Conservation (phyloP, 176 grass and related monocot species). For the Avena atlantica region DNA sequence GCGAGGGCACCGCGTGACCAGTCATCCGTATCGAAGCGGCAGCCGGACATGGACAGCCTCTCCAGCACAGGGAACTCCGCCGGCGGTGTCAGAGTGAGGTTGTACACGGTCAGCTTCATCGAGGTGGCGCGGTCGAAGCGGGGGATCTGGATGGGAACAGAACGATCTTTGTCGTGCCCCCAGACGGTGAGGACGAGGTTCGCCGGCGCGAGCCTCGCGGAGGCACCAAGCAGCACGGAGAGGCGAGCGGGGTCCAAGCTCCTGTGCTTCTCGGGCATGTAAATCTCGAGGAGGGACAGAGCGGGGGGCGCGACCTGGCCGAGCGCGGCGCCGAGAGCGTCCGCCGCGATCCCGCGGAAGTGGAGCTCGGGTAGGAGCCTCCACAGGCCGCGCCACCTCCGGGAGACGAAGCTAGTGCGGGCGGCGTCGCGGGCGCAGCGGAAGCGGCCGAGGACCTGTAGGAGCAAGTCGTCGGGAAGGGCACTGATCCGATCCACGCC, state of each 20-base stretch:
- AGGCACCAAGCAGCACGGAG: conserved; percentile 2
- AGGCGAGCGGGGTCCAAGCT: not conserved
- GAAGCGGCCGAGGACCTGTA: conserved; percentile 20
- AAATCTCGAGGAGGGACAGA: conserved; percentile 29
- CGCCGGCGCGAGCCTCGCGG: not conserved
- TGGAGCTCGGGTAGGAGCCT: not conserved
- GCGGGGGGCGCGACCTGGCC: not conserved
- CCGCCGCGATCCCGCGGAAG: conserved; percentile 9
- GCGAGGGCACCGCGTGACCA: not conserved
- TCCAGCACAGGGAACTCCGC: not conserved
- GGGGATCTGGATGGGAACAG: not conserved
- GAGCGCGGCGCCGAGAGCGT: conserved; percentile 10
- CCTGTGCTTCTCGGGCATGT: not conserved
- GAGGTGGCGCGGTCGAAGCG: not conserved
- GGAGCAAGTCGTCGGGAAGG: conserved; percentile 28
- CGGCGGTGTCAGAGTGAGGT: not conserved
- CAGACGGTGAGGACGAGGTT: not conserved
- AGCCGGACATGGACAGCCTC: not conserved
- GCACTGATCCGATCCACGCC: conserved; percentile 8
- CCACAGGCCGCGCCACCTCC: conserved; percentile 30
- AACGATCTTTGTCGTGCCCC: not conserved
- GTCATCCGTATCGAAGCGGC: not conserved
- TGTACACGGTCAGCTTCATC: not conserved
- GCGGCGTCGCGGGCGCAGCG: conserved; percentile 23
- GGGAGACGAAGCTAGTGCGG: not conserved